Base-by-base conservation (phyloP, 768 basidiomycete genomes). In the Plicaturopsis crispa region DNA sequence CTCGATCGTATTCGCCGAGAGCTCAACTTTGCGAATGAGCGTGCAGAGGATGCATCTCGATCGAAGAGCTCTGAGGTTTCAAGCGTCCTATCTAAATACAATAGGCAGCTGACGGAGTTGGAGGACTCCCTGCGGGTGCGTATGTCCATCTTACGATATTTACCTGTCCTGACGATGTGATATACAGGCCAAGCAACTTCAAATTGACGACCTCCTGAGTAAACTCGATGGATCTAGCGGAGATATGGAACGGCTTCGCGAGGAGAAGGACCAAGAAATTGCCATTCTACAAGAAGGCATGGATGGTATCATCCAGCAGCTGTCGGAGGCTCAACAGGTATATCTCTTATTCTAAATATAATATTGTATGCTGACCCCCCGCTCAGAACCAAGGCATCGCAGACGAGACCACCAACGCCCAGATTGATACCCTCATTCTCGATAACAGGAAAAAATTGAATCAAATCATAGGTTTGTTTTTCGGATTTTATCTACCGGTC, bases 371-470 rank as follows among this genome's bases (percentile, higher is more conserved):
- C 22, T 34, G 14, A 39, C 23, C 33, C 17, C 26, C 35, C 42
- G 34, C 31, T 12, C 49, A 94, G 91, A 82, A 69, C 43, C 85
- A 89, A 64, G 84, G 83, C 35, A 65, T 93, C 23, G 74, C 79
- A 18, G 90, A 91, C 49, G 84, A 88, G 48, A 90, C 93, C 0
- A 91, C 88, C 43, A 88, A 89, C 54, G 86, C 90, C n/a, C 91
- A 98, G 59, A 92, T 99, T 50, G 94, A 98, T 57, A 94, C 82
- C 2, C 73, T 99, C 50, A 93, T 99, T 44, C 69, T 99, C 39
- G 96, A 99, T 54, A 85, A 94, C 56, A 78, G 92, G 57, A 98
- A 98, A 72, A 94, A 98, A 63, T 70, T 99, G 48, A 98, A 99
- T 61, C 76, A 90, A 50, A 93, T 99, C 55, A 98, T 99, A 52